These are phyloP conservation scores for Ogataea trehalophila DNA, from an alignment of 805 yeast species.

Conservation along the genomic window DNA sequence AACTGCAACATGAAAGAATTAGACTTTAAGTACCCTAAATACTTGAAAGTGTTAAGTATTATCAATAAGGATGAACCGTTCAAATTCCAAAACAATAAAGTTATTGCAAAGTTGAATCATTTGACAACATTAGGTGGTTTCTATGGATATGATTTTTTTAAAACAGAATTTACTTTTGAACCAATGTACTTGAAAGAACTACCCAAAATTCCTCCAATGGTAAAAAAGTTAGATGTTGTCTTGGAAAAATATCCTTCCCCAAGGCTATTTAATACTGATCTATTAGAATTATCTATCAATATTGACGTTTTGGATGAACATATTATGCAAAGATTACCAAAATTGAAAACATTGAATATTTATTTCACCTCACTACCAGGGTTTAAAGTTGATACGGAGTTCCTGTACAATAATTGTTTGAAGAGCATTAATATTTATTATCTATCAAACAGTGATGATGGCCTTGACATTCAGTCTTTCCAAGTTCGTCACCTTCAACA, in stretches of 20 bases:
- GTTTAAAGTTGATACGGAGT: neutral
- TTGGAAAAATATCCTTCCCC: neutral
- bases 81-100: no score
- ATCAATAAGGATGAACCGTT: neutral
- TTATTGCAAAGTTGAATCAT: neutral
- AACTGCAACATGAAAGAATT: neutral
- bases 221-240: neutral
- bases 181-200: neutral
- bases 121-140: neutral
- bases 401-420: neutral
- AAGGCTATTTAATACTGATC: neutral
- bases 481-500: neutral
- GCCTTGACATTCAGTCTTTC: neutral
- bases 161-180: neutral
- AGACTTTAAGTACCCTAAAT: neutral
- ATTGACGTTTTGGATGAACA: neutral
- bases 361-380: neutral
- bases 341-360: neutral
- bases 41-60: neutral
- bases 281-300: neutral
- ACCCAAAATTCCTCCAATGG: neutral
- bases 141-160: neutral
- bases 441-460: neutral
- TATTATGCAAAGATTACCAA: neutral
- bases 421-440: neutral